Base-by-base conservation (phyloP, 257 asterid genomes). In the Nicotiana otophora region DNA sequence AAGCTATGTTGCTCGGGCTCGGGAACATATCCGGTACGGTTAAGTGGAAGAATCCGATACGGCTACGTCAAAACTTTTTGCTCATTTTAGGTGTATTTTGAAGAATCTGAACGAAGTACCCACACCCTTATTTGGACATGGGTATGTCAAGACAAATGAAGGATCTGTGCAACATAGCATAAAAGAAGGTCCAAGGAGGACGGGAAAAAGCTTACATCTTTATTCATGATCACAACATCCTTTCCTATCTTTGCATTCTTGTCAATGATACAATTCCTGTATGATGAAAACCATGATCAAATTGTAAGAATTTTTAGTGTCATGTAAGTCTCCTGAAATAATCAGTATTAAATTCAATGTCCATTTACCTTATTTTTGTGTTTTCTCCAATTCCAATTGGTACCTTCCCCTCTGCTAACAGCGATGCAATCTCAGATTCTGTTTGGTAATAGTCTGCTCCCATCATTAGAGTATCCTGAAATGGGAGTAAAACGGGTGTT, bases 371-470 rank as follows among this genome's bases (percentile, higher is more conserved):
- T 90, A 95, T 95, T 86, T 92, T 95, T 8, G 99, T 88, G 62
- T 95, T 91, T 82, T 89, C 83, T 72, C 99, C 99, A 15, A 95
- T 89, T 74, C 99, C 98, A 19, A 95, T 87, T 0, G 98, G 99
- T 12, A 95, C 97, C 81, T 90, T 94, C 55, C 97, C 98, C 39
- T 89, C 91, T 55, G 98, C 98, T 3, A 95, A 86, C 70, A 91
- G 90, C 30, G 98, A 90, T 30, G 99, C 98, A 36, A 95, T 95
- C 84, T 95, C 99, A 0, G 98, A 84, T 75, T 95, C 99, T 60
- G 99, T 95, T 85, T 95, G 98, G 89, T 95, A 95, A 34, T 66
- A 64, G 76, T 95, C 97, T 1, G 98, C 99, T 65, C 99, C 99
- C 99, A 95, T 82, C 99, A 95, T 92, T 77, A 92, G 83, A 53